These are phyloP conservation scores for Westerdykella sp. DNA, from an alignment of 2,329 filamentous ascomycete species.

Conservation along the genomic window DNA sequence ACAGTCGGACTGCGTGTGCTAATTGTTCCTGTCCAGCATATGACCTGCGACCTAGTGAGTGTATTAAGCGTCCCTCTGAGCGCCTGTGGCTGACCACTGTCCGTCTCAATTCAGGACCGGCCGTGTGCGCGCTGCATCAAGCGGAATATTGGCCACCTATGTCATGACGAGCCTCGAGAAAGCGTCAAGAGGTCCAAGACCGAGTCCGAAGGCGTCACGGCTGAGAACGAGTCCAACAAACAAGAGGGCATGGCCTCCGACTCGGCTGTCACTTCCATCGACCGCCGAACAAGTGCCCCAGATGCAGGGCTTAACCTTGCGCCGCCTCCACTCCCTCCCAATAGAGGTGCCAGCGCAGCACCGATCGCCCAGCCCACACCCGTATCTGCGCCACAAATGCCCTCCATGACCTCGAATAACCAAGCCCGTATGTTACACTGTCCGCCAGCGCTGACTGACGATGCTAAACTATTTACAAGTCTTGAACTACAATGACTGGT, in stretches of 20 bases:
- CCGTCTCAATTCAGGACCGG: conserved; percentile 61
- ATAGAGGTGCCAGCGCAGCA: conserved; percentile 40
- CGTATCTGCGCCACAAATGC: conserved; percentile 60
- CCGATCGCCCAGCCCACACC: conserved; percentile 67
- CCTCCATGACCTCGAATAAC: conserved; percentile 56
- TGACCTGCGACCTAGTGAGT: conserved; percentile 49
- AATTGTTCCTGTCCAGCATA: conserved; percentile 39
- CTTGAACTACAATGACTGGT: conserved; percentile 77
- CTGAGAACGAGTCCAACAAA: conserved; percentile 26
- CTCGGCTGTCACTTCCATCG: conserved; percentile 18
- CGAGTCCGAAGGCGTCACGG: conserved; percentile 35
- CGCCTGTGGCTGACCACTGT: conserved; percentile 30
- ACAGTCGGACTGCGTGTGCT: conserved; percentile 26
- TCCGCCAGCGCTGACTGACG: conserved; percentile 14
- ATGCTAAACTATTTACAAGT: conserved; percentile 48
- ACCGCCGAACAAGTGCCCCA: conserved; percentile 24
- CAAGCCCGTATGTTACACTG: conserved; percentile 64
- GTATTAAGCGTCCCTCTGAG: conserved; percentile 5
- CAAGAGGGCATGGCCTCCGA: conserved; percentile 28
- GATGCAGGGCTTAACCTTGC: conserved; percentile 37
- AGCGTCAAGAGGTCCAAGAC: conserved; percentile 69
- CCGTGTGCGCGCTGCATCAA: conserved; percentile 98
- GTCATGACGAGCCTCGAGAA: conserved; percentile 94
- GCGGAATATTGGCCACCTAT: conserved; percentile 95
- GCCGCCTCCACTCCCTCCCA: conserved; percentile 30